phyloP scores from a whole-genome alignment of 2,329 filamentous ascomycete genomes.

The Venturia nashicola region DNA sequence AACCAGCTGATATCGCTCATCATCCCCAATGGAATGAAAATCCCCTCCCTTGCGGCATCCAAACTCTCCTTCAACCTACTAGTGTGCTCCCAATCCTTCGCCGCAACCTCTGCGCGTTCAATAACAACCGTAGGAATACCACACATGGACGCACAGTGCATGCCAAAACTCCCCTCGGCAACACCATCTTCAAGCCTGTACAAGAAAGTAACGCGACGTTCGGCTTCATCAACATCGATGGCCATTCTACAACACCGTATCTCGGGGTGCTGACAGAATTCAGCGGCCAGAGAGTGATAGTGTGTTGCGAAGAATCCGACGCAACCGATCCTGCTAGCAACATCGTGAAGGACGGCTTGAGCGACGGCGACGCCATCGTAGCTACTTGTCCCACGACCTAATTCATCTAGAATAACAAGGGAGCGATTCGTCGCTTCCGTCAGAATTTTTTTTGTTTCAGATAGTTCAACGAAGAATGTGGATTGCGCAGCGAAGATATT shows the following conservation, averaged over 20 bases:
- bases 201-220: conserved; percentile 84
- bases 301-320: conserved; percentile 96
- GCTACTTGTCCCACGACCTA: conserved; percentile 85
- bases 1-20: conserved; percentile 79
- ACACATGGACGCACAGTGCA: conserved; percentile 98
- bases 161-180: conserved; percentile 92
- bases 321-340: conserved; percentile 85
- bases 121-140: conserved; percentile 78
- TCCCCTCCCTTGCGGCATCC: conserved; percentile 70
- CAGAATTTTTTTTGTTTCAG: conserved; percentile 96
- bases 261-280: conserved; percentile 84
- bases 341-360: conserved; percentile 91
- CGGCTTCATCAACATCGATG: conserved; percentile 78
- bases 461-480: conserved; percentile 95
- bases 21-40: conserved; percentile 69
- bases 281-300: conserved; percentile 85
- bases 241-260: conserved; percentile 81
- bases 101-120: conserved; percentile 75
- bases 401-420: conserved; percentile 90
- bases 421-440: conserved; percentile 87
- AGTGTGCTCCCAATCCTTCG: conserved; percentile 90
- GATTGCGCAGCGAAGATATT: conserved; percentile 98
- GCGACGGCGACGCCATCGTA: conserved; percentile 96
- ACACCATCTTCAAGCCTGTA: conserved; percentile 91
- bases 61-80: conserved; percentile 79